Percentiles rank a stretch among this genome's conserved stretches.
These are phyloP conservation scores for Russula sp. DNA, from an alignment of 768 basidiomycete species.

Conservation along the genomic window DNA sequence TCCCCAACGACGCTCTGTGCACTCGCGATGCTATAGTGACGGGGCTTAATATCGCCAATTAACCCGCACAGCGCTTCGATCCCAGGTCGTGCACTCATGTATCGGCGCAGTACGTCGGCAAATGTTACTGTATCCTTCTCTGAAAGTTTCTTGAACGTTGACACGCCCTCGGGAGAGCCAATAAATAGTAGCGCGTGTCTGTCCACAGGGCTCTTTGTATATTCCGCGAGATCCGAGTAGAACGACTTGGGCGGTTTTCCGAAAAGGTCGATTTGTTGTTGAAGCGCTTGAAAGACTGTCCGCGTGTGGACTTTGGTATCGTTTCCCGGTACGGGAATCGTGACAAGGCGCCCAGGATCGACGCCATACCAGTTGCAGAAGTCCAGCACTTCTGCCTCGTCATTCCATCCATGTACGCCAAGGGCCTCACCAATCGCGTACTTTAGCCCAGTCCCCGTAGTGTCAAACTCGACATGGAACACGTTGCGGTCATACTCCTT, in stretches of 20 bases:
- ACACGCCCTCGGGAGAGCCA: constrained; percentile 81
- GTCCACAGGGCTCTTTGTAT: constrained; percentile 65
- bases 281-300: constrained; percentile 90
- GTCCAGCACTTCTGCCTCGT: constrained; percentile 74
- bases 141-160: constrained; percentile 91
- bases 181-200: constrained; percentile 83
- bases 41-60: constrained; percentile 91
- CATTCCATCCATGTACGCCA: constrained; percentile 97
- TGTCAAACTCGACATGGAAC: constrained; percentile 96
- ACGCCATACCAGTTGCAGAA: constrained; percentile 93
- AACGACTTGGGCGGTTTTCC: constrained; percentile 95
- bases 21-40: constrained; percentile 97
- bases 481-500: constrained; percentile 96
- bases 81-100: constrained; percentile 69
- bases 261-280: constrained; percentile 95
- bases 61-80: constrained; percentile 84
- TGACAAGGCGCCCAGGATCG: constrained; percentile 70
- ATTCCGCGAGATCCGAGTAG: constrained; percentile 77
- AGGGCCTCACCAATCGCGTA: constrained; percentile 97
- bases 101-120: constrained; percentile 74
- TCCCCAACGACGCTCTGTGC: constrained; percentile 93
- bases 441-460: constrained; percentile 83
- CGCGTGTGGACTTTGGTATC: constrained; percentile 78
- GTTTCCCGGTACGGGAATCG: constrained; percentile 59
- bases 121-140: constrained; percentile 96